These are phyloP conservation scores for Aureobasidium sp. DNA, from an alignment of 2,329 filamentous ascomycete genomes.

Conservation along the genomic window DNA sequence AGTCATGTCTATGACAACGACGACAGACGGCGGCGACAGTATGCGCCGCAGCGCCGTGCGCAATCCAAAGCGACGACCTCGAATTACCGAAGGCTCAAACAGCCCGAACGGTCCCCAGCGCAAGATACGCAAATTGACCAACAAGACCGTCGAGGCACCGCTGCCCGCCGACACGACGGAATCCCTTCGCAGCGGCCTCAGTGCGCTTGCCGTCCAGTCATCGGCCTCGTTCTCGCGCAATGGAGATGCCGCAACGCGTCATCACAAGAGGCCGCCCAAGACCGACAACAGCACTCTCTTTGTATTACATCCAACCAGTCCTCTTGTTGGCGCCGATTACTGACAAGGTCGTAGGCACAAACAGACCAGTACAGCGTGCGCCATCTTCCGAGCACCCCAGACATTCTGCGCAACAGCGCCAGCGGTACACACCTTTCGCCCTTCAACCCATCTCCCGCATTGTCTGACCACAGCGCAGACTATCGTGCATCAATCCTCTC, in stretches of 20 bases:
- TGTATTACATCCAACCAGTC: neutral
- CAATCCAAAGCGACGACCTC: conserved; percentile 40
- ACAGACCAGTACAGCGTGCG: conserved; percentile 80
- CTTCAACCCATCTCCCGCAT: neutral
- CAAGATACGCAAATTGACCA: conserved; percentile 41
- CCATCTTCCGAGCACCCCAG: conserved; percentile 72
- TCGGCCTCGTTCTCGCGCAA: conserved; percentile 5
- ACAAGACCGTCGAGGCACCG: conserved; percentile 18
- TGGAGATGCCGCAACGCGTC: conserved; percentile 3
- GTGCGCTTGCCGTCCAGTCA: neutral
- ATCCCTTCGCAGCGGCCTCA: conserved; percentile 12
- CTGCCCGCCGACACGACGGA: conserved; percentile 12
- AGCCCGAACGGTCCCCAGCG: conserved; percentile 28
- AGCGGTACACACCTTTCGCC: conserved; percentile 11
- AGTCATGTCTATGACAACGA: conserved; percentile 8
- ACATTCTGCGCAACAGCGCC: conserved; percentile 16
- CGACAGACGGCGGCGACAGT: conserved; percentile 20
- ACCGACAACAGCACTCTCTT: conserved; percentile 14
- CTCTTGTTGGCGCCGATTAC: neutral
- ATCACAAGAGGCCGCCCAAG: conserved; percentile 14
- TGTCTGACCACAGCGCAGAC: conserved; percentile 18
- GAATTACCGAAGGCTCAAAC: conserved; percentile 34
- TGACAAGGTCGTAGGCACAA: conserved; percentile 53
- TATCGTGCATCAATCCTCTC: conserved; percentile 44
- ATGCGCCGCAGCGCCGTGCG: conserved; percentile 31